Percentiles rank a stretch among this genome's conserved stretches.
Conservation (phyloP, 2,329 filamentous ascomycete genomes). For the Calonectria hawksworthii region DNA sequence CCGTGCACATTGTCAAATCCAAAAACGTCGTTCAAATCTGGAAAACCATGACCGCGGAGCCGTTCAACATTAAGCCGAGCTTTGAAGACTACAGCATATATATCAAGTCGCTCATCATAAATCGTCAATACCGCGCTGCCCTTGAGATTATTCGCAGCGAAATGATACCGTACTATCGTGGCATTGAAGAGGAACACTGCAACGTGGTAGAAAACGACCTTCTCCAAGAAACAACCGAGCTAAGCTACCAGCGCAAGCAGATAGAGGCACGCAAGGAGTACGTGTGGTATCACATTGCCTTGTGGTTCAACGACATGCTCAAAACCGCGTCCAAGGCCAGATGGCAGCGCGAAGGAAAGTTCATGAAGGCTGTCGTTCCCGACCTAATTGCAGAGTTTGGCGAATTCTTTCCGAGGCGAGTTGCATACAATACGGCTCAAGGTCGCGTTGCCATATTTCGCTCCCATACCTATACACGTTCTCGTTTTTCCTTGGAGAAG, state of each 20-base stretch:
- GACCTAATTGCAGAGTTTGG: conserved; percentile 50
- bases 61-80: conserved; percentile 69
- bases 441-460: conserved; percentile 47
- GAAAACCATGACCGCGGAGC: conserved; percentile 70
- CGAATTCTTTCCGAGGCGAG: conserved; percentile 49
- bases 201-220: conserved; percentile 51
- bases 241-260: conserved; percentile 44
- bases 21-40: conserved; percentile 68
- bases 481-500: conserved; percentile 35
- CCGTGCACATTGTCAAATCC: conserved; percentile 52
- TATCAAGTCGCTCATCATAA: conserved; percentile 55
- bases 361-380: conserved; percentile 45
- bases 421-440: conserved; percentile 51
- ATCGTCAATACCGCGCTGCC: conserved; percentile 47
- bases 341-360: conserved; percentile 38
- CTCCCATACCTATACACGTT: conserved; percentile 37
- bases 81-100: conserved; percentile 68
- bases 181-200: conserved; percentile 43
- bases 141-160: conserved; percentile 55
- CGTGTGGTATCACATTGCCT: conserved; percentile 48
- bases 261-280: conserved; percentile 51
- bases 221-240: conserved; percentile 38
- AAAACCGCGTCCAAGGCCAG: conserved; percentile 39
- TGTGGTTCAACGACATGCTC: conserved; percentile 47
- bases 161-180: conserved; percentile 56